Conservation (phyloP, 2,329 filamentous ascomycete species). For the Seiridium cupressi region DNA sequence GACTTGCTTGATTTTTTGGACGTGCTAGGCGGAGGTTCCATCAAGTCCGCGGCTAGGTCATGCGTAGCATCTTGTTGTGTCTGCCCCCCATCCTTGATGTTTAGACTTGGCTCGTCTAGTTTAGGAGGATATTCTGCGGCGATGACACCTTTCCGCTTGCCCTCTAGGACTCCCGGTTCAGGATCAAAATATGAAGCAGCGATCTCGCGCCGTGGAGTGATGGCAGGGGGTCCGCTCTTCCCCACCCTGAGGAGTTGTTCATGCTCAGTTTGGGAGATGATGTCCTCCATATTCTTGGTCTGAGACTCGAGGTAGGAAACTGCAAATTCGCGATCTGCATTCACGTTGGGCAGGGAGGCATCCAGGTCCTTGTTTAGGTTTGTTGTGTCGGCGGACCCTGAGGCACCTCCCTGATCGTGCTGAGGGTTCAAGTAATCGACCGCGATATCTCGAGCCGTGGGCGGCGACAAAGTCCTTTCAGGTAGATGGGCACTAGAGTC, state of each 20-base stretch:
- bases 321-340: background rate
- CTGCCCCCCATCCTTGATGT: constrained; percentile 2
- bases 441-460: constrained; percentile 16
- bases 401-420: background rate
- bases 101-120: constrained; percentile 8
- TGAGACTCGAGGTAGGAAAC: constrained; percentile 16
- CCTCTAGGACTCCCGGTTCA: background rate
- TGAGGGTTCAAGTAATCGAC: constrained; percentile 15
- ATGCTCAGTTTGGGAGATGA: background rate
- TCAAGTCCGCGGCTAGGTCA: constrained; percentile 20
- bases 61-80: constrained; percentile 12
- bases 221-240: constrained; percentile 6
- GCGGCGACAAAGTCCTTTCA: constrained; percentile 6
- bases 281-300: constrained; percentile 3
- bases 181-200: constrained; percentile 16
- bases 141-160: background rate
- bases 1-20: constrained; percentile 6
- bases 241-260: background rate
- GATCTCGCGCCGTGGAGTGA: constrained; percentile 15
- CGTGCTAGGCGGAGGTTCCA: constrained; percentile 14
- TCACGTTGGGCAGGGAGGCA: background rate
- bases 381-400: background rate
- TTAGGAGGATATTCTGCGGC: background rate
- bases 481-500: background rate
- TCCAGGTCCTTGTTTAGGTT: background rate